Evolutionary conservation across 2,329 filamentous ascomycete species (phyloP).

Genomic region (Nemania sp.): DNA sequence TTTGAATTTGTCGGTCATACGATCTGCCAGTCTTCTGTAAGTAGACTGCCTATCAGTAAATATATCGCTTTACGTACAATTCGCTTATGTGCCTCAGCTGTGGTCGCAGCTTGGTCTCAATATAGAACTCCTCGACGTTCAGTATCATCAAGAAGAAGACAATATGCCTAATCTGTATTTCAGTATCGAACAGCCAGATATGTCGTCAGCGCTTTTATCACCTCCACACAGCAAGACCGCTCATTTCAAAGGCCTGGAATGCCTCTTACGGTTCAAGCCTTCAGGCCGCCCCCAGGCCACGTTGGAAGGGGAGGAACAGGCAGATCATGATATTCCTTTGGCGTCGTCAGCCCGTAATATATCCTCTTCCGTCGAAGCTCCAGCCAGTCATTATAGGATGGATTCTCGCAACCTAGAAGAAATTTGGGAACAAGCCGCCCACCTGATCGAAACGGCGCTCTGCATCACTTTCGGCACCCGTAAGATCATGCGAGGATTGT

Average conservation of each 20-base stretch:
- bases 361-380: neutral
- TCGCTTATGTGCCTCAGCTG: slow-evolving; percentile 32
- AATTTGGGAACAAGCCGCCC: slow-evolving; percentile 13
- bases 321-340: neutral
- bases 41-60: slow-evolving; percentile 6
- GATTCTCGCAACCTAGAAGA: neutral
- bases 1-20: slow-evolving; percentile 33
- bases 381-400: neutral
- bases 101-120: slow-evolving; percentile 38
- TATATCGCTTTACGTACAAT: neutral
- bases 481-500: slow-evolving; percentile 8
- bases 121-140: slow-evolving; percentile 31
- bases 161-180: slow-evolving; percentile 39
- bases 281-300: neutral
- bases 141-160: slow-evolving; percentile 28
- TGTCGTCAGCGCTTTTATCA: slow-evolving; percentile 38
- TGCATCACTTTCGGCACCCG: slow-evolving; percentile 19
- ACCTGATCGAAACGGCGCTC: slow-evolving; percentile 21
- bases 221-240: slow-evolving; percentile 36
- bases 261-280: slow-evolving; percentile 28
- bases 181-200: slow-evolving; percentile 39
- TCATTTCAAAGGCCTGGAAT: slow-evolving; percentile 38
- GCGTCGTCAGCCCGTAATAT: neutral
- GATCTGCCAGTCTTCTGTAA: slow-evolving; percentile 35
- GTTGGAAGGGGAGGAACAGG: neutral